phyloP scores from a whole-genome alignment of 225 moss, liverwort and hornwort genomes.

The Physcomitrium patens region DNA sequence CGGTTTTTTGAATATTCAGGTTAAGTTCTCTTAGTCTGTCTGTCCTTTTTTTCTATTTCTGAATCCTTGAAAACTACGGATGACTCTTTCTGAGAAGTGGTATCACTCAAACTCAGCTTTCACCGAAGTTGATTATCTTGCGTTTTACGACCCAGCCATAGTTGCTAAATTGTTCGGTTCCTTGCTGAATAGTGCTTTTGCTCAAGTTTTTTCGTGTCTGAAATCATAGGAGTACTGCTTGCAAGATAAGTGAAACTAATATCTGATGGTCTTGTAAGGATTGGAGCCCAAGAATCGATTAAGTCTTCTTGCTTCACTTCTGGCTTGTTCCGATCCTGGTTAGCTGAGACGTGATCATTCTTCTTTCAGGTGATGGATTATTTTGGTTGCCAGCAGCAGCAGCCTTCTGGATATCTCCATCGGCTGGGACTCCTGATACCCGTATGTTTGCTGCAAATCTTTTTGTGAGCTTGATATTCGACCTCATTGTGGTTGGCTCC shows the following conservation, averaged over 20 bases:
- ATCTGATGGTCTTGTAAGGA: background rate
- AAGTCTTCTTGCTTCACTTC: background rate
- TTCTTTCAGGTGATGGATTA: constrained; percentile 48
- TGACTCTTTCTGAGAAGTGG: too few relatives aligned
- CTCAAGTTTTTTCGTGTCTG: background rate
- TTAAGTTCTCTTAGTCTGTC: constrained; percentile 35
- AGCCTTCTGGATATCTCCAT: constrained; percentile 67
- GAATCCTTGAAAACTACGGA: too few relatives aligned
- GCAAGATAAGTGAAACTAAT: background rate
- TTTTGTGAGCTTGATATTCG: constrained; percentile 64
- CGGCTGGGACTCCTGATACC: constrained; percentile 42
- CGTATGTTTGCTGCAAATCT: constrained; percentile 69
- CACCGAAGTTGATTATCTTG: too few relatives aligned
- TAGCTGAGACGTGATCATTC: background rate
- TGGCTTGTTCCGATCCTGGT: background rate
- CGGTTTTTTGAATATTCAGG: constrained; percentile 65
- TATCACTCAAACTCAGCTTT: too few relatives aligned
- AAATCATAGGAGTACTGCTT: background rate
- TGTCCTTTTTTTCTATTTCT: constrained; percentile 26
- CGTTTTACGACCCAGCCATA: too few relatives aligned
- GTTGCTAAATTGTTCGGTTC: too few relatives aligned
- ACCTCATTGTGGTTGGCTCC: constrained; percentile 60
- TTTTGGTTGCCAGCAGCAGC: constrained; percentile 64
- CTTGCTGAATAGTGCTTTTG: background rate
- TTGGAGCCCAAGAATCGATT: background rate